Evolutionary conservation across 1,139 yeast species (phyloP).

Genomic region (Yamadazyma trypodendri): DNA sequence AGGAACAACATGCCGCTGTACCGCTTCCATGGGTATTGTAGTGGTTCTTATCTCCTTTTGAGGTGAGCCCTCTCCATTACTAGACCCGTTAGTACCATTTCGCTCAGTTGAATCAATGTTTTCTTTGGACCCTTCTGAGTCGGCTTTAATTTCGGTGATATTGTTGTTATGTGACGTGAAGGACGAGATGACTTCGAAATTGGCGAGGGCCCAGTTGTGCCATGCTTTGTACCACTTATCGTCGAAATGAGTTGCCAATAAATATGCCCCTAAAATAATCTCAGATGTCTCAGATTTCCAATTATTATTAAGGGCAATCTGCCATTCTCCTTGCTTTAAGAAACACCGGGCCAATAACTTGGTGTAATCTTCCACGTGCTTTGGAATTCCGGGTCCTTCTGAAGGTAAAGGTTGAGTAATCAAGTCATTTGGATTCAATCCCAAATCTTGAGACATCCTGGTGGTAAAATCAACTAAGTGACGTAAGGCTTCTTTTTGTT

Average conservation of each 20-base stretch:
- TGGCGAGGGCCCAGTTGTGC: conserved; percentile 99
- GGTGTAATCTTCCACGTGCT: conserved; percentile 82
- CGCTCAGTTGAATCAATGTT: conserved; percentile 7
- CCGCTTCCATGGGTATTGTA: conserved; percentile 52
- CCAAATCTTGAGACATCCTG: conserved; percentile 84
- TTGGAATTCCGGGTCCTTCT: conserved; percentile 69
- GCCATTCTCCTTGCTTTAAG: conserved; percentile 98
- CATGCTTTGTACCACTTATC: conserved; percentile 95
- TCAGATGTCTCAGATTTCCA: conserved; percentile 85
- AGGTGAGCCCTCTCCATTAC: not conserved
- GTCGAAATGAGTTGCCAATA: conserved; percentile 93
- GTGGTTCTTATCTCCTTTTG: conserved; percentile 10
- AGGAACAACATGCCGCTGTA: conserved; percentile 87
- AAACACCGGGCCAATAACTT: conserved; percentile 88
- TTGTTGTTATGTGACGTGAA: conserved; percentile 42
- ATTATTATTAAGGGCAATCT: conserved; percentile 69
- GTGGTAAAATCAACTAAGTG: conserved; percentile 89
- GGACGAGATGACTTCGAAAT: conserved; percentile 87
- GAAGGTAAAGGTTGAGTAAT: conserved; percentile 86
- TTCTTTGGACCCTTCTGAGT: conserved; percentile 18
- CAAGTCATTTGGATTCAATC: conserved; percentile 74
- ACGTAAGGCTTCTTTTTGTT: conserved; percentile 78
- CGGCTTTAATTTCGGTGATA: conserved; percentile 23
- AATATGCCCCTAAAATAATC: conserved; percentile 82
- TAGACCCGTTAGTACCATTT: not conserved